A percentile compares a stretch with the other conserved stretches of the same genome.
Evolutionary conservation across 2,329 filamentous ascomycete genomes (phyloP).

Genomic region (Hypoxylon sp.): DNA sequence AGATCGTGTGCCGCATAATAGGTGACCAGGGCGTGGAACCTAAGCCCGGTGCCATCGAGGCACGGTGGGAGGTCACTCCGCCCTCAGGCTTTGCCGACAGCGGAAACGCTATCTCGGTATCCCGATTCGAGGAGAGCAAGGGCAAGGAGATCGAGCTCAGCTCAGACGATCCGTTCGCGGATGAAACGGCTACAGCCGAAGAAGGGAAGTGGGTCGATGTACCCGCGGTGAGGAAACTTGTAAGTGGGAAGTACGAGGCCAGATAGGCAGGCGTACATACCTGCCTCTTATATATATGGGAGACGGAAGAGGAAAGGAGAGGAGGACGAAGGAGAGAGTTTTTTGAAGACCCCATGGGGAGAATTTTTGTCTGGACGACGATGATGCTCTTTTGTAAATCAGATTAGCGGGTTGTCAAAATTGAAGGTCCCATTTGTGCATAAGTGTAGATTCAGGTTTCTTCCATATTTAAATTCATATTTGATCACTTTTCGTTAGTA

Average conservation of each 20-base stretch:
- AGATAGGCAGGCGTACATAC: slow-evolving; percentile 45
- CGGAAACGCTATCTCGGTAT: slow-evolving; percentile 71
- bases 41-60: slow-evolving; percentile 83
- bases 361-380: slow-evolving; percentile 42
- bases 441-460: slow-evolving; percentile 27
- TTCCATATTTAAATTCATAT: slow-evolving; percentile 13
- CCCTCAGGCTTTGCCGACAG: slow-evolving; percentile 61
- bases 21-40: slow-evolving; percentile 79
- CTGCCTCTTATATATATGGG: slow-evolving; percentile 1
- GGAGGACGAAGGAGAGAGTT: slow-evolving; percentile 1
- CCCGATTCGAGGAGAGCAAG: slow-evolving; percentile 67
- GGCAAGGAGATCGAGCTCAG: slow-evolving; percentile 63
- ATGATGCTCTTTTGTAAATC: slow-evolving; percentile 47
- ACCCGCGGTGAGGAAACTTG: slow-evolving; percentile 75
- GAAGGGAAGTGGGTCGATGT: slow-evolving; percentile 75
- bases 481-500: slow-evolving; percentile 11
- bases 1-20: slow-evolving; percentile 85
- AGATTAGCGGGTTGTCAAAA: slow-evolving; percentile 43
- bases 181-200: slow-evolving; percentile 60
- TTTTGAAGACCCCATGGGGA: slow-evolving; percentile 23
- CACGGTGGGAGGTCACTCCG: slow-evolving; percentile 77
- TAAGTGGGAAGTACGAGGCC: slow-evolving; percentile 82
- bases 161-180: slow-evolving; percentile 79
- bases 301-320: slow-evolving; percentile 28
- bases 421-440: slow-evolving; percentile 46